phyloP scores from a whole-genome alignment of 1,284 basidiomycete species.

The Nidula niveotomentosa region DNA sequence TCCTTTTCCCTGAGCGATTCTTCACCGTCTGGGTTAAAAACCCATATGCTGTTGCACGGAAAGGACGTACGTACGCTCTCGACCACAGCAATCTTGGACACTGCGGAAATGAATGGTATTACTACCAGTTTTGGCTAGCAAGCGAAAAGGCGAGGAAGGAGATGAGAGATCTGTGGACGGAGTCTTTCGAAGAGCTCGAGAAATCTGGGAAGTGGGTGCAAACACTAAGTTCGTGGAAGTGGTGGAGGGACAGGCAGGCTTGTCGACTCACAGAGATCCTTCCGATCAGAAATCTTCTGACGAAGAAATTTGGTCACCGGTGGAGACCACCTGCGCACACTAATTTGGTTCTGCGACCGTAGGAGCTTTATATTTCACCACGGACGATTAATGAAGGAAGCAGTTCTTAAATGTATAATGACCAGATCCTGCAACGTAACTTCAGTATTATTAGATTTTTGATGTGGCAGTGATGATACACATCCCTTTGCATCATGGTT shows the following conservation, averaged over 20 bases:
- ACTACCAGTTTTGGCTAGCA: conserved; percentile 50
- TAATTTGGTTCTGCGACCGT: no score
- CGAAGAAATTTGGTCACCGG: conserved; percentile 17
- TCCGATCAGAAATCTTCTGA: conserved; percentile 19
- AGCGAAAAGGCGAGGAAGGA: conserved; percentile 20
- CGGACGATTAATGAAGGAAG: no score
- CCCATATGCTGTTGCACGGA: conserved; percentile 13
- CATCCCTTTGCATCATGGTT: no score
- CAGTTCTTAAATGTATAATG: no score
- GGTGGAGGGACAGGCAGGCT: conserved; percentile 22
- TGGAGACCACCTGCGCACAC: conserved; percentile 11
- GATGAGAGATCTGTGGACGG: conserved; percentile 21
- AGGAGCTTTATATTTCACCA: no score
- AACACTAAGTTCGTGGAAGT: conserved; percentile 13
- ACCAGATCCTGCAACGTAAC: no score
- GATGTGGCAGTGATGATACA: no score
- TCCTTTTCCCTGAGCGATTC: conserved; percentile 45
- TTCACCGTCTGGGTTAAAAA: conserved; percentile 32
- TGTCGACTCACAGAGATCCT: conserved; percentile 23
- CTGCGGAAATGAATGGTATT: conserved; percentile 44
- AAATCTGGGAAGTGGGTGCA: conserved; percentile 5
- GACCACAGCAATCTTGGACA: conserved; percentile 19
- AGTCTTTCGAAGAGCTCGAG: neutral
- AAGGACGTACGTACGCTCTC: conserved; percentile 7
- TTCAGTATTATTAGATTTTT: no score